Evolutionary conservation across 2,329 filamentous ascomycete genomes (phyloP), one percentile per base, ranked within the genome.

Genomic region (Westerdykella ornata): DNA sequence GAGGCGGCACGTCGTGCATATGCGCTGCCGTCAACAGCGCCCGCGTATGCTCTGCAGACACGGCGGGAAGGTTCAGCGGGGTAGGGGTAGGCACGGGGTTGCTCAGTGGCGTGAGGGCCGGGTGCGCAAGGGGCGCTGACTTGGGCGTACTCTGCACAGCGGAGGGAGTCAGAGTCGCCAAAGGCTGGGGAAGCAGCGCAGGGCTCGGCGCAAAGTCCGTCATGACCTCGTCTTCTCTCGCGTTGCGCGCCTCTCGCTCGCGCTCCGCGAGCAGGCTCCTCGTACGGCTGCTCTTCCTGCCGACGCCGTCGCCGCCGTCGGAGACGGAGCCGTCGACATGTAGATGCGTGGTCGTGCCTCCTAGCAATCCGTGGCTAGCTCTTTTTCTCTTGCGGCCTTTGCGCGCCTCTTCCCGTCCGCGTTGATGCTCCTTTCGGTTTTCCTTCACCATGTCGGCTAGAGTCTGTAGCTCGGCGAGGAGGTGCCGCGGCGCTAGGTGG

Each of bases 401-500:
- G 28, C 62, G 43, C 6, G 47, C 44, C 39, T 59, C 56, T 47
- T 63, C 62, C 36, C 54, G 54, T 20, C 57, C 57, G 20, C 53
- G 46, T 15, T 60, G 62, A 49, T 63, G 59, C 41, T 57, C 57
- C 26, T 57, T 62, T 19, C 61, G 54, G 31, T 70, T 72, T 6
- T 75, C 67, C n/a, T 74, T 69, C 2, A 94, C 87, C 59, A 87
- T 80, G 2, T 69, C 69, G 1, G 87, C 89, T 2, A 98, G 74
- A 0, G 70, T 74, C 26, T 73, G 72, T 44, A 98, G 72, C 65
- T 98, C 92, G 35, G 84, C 78, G 17, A 90, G 79, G 11, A 98
- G 68, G 61, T 88, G 92, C 1, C 81, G 74, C 0, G 92, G 92
- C 29, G 87, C 86, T 12, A 98, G 72, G 55, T 98, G 92, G 0